Evolutionary conservation across 305 asterid species (phyloP).

Genomic region (Fraxinus baroniana): DNA sequence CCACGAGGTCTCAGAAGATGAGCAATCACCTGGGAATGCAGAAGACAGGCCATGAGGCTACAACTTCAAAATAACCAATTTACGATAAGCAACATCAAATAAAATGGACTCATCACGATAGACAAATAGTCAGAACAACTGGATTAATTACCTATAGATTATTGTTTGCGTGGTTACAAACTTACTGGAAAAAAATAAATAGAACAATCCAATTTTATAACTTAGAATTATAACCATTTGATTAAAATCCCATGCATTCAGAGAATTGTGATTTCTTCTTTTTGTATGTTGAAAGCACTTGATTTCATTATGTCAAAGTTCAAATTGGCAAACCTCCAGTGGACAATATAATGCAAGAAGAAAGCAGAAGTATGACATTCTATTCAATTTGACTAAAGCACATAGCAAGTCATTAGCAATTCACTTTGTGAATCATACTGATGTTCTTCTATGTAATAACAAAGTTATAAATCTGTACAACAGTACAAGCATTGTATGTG

Average conservation of each 20-base stretch:
- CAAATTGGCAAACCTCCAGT: slow-evolving; percentile 1
- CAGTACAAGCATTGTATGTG: background rate
- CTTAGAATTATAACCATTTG: slow-evolving; percentile 12
- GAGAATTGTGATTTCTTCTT: background rate
- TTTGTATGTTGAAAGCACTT: background rate
- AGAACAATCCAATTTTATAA: background rate
- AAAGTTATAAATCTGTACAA: background rate
- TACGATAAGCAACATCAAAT: background rate
- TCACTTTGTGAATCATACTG: slow-evolving; percentile 16
- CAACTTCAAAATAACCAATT: background rate
- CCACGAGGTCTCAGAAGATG: slow-evolving; percentile 97
- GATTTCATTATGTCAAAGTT: background rate
- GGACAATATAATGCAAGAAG: slow-evolving; percentile 7
- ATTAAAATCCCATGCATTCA: slow-evolving; percentile 10
- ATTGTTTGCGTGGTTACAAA: background rate
- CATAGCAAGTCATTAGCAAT: slow-evolving; percentile 14
- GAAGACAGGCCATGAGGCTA: slow-evolving; percentile 11
- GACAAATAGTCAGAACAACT: background rate
- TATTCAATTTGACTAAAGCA: background rate
- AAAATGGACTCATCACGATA: background rate
- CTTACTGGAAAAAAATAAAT: background rate
- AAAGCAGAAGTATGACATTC: slow-evolving; percentile 19
- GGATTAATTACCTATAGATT: background rate
- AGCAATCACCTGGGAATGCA: slow-evolving; percentile 65
- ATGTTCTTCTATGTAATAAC: slow-evolving; percentile 8